These are phyloP conservation scores for Zymoseptoria tritici DNA, from an alignment of 2,329 filamentous ascomycete genomes.

Conservation along the genomic window DNA sequence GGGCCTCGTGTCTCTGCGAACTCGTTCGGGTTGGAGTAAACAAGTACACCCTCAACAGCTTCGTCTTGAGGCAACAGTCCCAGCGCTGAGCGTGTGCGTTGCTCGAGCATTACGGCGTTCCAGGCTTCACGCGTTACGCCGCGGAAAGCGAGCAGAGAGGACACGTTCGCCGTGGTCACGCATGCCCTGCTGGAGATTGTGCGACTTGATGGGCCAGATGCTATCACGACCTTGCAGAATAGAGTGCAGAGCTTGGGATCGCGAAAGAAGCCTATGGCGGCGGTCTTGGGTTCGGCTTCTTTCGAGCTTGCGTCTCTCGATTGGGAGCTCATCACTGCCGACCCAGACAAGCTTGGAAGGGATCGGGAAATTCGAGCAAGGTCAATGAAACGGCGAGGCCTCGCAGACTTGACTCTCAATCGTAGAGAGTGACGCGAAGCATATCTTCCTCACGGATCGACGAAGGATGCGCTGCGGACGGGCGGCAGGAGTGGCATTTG, in stretches of 20 bases:
- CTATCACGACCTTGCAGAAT: not conserved
- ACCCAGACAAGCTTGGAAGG: not conserved
- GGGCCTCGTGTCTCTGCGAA: not conserved
- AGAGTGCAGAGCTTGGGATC: not conserved
- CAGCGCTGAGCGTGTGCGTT: not conserved
- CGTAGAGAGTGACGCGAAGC: not conserved
- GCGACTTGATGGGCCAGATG: not conserved
- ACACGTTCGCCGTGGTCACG: not conserved
- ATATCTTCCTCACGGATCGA: not conserved
- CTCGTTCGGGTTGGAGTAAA: not conserved
- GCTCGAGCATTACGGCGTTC: not conserved
- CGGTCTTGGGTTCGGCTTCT: not conserved
- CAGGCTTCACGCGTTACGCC: not conserved
- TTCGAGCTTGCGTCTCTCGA: not conserved
- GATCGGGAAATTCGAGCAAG: not conserved
- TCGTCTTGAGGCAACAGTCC: not conserved
- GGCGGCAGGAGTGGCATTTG: not conserved
- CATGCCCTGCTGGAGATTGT: not conserved
- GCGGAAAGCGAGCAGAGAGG: not conserved
- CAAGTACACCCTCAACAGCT: not conserved
- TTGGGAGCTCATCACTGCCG: not conserved
- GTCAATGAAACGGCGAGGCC: not conserved
- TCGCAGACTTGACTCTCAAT: not conserved
- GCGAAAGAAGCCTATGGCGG: not conserved
- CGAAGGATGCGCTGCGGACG: not conserved